phyloP scores from a whole-genome alignment of 495 filamentous ascomycete species.

The Aspergillus incahuasiensis region DNA sequence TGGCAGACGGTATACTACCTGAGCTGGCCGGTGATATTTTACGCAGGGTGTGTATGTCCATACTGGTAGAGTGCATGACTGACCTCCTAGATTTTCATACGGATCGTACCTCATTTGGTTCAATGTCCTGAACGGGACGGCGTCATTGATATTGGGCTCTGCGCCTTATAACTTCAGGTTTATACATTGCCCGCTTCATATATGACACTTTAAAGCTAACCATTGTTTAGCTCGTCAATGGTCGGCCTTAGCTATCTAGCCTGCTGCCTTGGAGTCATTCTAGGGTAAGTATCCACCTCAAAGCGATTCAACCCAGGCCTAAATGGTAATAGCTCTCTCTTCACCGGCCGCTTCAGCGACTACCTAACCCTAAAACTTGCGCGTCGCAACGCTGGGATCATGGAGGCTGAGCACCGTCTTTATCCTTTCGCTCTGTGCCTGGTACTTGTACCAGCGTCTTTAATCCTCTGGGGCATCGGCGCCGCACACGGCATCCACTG shows the following conservation, averaged over 20 bases:
- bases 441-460: slow-evolving; percentile 50
- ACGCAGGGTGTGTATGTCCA: slow-evolving; percentile 43
- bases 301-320: neutral
- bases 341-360: slow-evolving; percentile 55
- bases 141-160: slow-evolving; percentile 54
- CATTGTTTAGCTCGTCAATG: slow-evolving; percentile 42
- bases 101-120: slow-evolving; percentile 61
- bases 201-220: neutral
- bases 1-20: slow-evolving; percentile 39
- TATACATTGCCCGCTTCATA: neutral
- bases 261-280: slow-evolving; percentile 50
- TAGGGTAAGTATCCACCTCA: slow-evolving; percentile 33
- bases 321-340: slow-evolving; percentile 29
- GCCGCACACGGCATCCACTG: slow-evolving; percentile 57
- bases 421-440: slow-evolving; percentile 57
- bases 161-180: slow-evolving; percentile 53
- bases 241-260: slow-evolving; percentile 60
- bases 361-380: slow-evolving; percentile 54
- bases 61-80: neutral
- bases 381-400: slow-evolving; percentile 56
- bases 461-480: slow-evolving; percentile 67
- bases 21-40: slow-evolving; percentile 62
- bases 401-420: slow-evolving; percentile 59
- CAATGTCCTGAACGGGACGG: slow-evolving; percentile 62
- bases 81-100: slow-evolving; percentile 48